Conservation (phyloP, 306 rosid genomes). For the Malus asiatica region DNA sequence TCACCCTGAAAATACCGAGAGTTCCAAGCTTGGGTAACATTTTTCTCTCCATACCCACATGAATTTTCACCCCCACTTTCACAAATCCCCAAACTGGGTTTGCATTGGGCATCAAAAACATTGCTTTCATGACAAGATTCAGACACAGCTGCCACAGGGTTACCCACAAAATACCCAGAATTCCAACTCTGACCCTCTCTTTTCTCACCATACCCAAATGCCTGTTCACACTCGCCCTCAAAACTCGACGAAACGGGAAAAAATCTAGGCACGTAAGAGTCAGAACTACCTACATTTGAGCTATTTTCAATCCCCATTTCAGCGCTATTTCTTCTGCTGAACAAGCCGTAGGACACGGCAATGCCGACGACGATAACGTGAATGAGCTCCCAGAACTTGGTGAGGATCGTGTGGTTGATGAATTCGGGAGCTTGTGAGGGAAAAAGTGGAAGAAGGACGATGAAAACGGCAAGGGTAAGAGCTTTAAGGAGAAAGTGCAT, state of each 20-base stretch:
- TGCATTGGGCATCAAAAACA: constrained; percentile 46
- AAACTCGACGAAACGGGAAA: constrained; percentile 47
- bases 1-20: constrained; percentile 53
- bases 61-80: constrained; percentile 23
- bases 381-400: constrained; percentile 76
- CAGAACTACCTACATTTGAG: constrained; percentile 25
- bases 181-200: constrained; percentile 34
- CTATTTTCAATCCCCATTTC: constrained; percentile 32
- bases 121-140: constrained; percentile 12
- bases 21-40: constrained; percentile 64
- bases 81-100: constrained; percentile 25
- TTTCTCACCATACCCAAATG: constrained; percentile 27
- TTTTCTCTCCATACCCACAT: constrained; percentile 28
- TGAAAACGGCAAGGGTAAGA: constrained; percentile 35
- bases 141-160: background rate
- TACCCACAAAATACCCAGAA: constrained; percentile 36
- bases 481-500: constrained; percentile 41
- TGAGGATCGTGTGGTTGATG: constrained; percentile 42
- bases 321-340: constrained; percentile 46
- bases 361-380: constrained; percentile 75
- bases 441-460: constrained; percentile 51
- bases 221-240: constrained; percentile 41
- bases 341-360: constrained; percentile 79
- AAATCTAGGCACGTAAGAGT: constrained; percentile 56
- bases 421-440: constrained; percentile 94